phyloP scores from a whole-genome alignment of 2,329 filamentous ascomycete genomes.

The Colletotrichum sp. region DNA sequence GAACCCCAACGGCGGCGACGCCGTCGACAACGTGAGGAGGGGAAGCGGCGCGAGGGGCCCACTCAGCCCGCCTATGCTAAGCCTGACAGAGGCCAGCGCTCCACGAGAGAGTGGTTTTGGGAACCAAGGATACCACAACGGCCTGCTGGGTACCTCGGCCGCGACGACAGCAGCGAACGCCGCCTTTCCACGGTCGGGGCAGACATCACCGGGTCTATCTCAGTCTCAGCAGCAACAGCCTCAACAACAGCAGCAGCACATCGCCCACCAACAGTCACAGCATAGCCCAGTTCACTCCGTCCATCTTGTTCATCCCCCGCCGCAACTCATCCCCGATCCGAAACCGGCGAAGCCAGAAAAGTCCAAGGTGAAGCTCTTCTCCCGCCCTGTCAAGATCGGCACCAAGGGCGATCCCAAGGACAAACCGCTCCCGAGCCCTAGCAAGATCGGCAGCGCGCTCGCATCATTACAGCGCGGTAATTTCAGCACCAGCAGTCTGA shows the following conservation, averaged over 20 bases:
- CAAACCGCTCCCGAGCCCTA: slow-evolving; percentile 74
- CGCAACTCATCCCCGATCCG: slow-evolving; percentile 47
- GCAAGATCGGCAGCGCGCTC: slow-evolving; percentile 71
- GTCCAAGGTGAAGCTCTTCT: slow-evolving; percentile 83
- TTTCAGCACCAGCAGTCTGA: slow-evolving; percentile 74
- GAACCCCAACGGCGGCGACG: slow-evolving; percentile 38
- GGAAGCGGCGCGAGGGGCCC: slow-evolving; percentile 53
- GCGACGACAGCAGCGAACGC: slow-evolving; percentile 76
- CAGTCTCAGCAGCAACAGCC: slow-evolving; percentile 33
- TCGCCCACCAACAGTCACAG: slow-evolving; percentile 29
- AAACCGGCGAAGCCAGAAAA: slow-evolving; percentile 69
- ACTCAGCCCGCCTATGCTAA: slow-evolving; percentile 66
- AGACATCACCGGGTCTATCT: slow-evolving; percentile 51
- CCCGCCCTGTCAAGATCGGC: slow-evolving; percentile 76
- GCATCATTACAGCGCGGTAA: slow-evolving; percentile 70
- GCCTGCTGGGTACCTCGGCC: slow-evolving; percentile 63
- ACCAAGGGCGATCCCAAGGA: slow-evolving; percentile 71
- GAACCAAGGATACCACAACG: slow-evolving; percentile 62
- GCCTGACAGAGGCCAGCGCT: slow-evolving; percentile 68
- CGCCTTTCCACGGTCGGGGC: slow-evolving; percentile 71
- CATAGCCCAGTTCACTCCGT: not conserved
- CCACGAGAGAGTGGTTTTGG: slow-evolving; percentile 63
- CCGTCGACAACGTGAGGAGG: slow-evolving; percentile 37
- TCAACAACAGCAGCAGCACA: slow-evolving; percentile 33
- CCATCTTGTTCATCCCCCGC: slow-evolving; percentile 38